Evolutionary conservation across 371 early-diverging fungal genomes (phyloP).

Genomic region (Mucor circinelloides): DNA sequence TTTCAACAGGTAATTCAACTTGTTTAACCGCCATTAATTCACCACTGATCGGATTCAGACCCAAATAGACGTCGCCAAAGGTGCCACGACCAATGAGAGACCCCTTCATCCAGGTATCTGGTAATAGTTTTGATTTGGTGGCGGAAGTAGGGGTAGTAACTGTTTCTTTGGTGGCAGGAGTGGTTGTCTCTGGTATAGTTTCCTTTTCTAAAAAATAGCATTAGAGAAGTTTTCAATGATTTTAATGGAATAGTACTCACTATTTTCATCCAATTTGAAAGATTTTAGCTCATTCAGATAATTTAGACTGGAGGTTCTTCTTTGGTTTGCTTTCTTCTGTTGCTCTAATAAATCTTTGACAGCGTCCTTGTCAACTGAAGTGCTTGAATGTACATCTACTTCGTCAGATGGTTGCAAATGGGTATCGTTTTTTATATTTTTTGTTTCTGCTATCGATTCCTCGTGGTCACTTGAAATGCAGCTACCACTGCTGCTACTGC

Average conservation of each 20-base stretch:
- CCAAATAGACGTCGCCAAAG: slow-evolving; percentile 96
- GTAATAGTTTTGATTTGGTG: not conserved
- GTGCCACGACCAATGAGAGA: slow-evolving; percentile 95
- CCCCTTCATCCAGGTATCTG: slow-evolving; percentile 80
- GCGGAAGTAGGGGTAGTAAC: slow-evolving; percentile 6
- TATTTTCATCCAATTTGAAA: slow-evolving; percentile 12
- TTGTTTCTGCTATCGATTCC: not conserved
- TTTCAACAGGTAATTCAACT: slow-evolving; percentile 83
- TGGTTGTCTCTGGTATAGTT: not conserved
- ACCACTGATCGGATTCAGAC: slow-evolving; percentile 81
- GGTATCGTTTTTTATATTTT: not conserved
- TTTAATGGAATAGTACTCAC: not conserved
- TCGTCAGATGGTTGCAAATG: not conserved
- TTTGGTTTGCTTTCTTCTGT: not conserved
- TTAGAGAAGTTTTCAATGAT: not conserved
- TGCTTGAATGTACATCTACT: not conserved
- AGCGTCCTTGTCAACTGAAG: not conserved
- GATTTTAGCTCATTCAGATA: slow-evolving; percentile 9
- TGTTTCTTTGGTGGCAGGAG: not conserved
- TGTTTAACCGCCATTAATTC: slow-evolving; percentile 98
- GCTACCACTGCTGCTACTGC: slow-evolving; percentile 2
- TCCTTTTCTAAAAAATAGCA: not conserved
- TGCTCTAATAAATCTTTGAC: not conserved
- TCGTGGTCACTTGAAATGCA: slow-evolving; percentile 4
- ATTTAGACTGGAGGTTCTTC: slow-evolving; percentile 8